Percentiles rank a stretch among this genome's conserved stretches.
These are phyloP conservation scores for Pseudocercospora musae DNA, from an alignment of 2,329 filamentous ascomycete species.

Conservation along the genomic window DNA sequence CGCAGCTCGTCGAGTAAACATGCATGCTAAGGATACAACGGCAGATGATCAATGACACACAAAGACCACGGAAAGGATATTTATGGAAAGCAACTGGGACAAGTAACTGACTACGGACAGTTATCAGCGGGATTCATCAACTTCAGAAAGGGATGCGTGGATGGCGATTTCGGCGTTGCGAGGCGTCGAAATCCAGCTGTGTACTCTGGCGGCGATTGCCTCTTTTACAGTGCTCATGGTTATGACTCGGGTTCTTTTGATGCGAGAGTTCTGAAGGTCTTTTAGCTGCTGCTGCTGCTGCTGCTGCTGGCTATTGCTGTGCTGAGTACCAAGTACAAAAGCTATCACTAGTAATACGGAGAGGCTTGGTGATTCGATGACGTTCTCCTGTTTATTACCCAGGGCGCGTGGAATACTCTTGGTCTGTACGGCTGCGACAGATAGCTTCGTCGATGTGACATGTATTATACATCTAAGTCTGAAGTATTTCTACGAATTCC, in stretches of 20 bases:
- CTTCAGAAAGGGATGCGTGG: constrained; percentile 5
- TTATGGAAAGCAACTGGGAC: not conserved
- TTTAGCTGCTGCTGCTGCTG: constrained; percentile 4
- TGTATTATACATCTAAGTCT: not conserved
- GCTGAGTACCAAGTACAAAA: constrained; percentile 7
- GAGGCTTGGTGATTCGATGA: not conserved
- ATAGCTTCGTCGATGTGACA: not conserved
- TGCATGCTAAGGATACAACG: not conserved
- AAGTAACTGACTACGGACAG: not conserved
- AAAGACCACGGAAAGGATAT: constrained; percentile 1
- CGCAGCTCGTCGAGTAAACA: constrained; percentile 2
- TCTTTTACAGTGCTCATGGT: constrained; percentile 1
- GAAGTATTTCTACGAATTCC: not conserved
- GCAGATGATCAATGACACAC: constrained; percentile 5
- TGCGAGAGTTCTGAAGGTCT: not conserved
- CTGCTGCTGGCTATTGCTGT: too few species aligned
- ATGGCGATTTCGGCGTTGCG: constrained; percentile 8
- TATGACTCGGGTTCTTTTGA: constrained; percentile 4
- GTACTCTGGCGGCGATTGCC: constrained; percentile 2
- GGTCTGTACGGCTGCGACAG: not conserved
- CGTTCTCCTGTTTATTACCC: not conserved
- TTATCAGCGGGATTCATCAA: not conserved
- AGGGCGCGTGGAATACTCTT: not conserved
- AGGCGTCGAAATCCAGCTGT: constrained; percentile 1
- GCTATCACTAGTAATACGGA: constrained; percentile 6